Evolutionary conservation across 2,329 filamentous ascomycete genomes (phyloP).

Genomic region (Ophiostoma angusticollis): DNA sequence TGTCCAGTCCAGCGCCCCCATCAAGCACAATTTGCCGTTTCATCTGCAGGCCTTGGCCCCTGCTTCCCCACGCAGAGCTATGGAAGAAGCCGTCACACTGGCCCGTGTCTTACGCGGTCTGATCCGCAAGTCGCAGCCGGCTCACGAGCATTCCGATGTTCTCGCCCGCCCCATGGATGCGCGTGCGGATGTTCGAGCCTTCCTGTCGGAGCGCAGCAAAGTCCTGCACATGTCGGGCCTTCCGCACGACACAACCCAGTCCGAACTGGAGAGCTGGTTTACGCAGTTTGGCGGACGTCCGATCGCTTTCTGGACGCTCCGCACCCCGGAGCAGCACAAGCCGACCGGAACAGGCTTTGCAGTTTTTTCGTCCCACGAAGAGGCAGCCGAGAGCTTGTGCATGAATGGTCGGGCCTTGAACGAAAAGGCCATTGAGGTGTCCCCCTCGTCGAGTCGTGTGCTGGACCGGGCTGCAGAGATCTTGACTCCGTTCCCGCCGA

Average conservation of each 20-base stretch:
- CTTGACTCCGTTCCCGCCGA: slow-evolving; percentile 90
- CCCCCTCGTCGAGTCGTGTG: slow-evolving; percentile 91
- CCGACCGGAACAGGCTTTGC: slow-evolving; percentile 98
- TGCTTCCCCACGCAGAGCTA: slow-evolving; percentile 85
- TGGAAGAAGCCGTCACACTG: slow-evolving; percentile 93
- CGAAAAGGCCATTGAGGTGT: slow-evolving; percentile 98
- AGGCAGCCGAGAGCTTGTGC: slow-evolving; percentile 94
- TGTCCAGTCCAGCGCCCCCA: slow-evolving; percentile 91
- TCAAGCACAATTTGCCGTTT: slow-evolving; percentile 97
- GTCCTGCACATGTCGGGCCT: slow-evolving; percentile 96
- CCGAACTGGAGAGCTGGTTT: slow-evolving; percentile 98
- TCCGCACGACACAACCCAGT: slow-evolving; percentile 96
- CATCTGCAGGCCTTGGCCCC: slow-evolving; percentile 92
- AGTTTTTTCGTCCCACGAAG: slow-evolving; percentile 97
- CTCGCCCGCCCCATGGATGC: slow-evolving; percentile 93
- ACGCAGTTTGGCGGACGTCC: slow-evolving; percentile 95
- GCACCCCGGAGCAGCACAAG: slow-evolving; percentile 97
- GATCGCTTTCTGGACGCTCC: slow-evolving; percentile 97
- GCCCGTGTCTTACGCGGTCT: slow-evolving; percentile 83
- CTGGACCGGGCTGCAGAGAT: slow-evolving; percentile 93
- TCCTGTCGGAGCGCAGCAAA: slow-evolving; percentile 92
- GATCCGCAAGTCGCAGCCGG: slow-evolving; percentile 90
- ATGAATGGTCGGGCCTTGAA: slow-evolving; percentile 98
- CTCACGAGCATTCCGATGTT: slow-evolving; percentile 88
- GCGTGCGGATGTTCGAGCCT: slow-evolving; percentile 87